Percentiles rank a stretch among this genome's conserved stretches.
Evolutionary conservation across 345 rosid species (phyloP).

Genomic region (Camelina neglecta): DNA sequence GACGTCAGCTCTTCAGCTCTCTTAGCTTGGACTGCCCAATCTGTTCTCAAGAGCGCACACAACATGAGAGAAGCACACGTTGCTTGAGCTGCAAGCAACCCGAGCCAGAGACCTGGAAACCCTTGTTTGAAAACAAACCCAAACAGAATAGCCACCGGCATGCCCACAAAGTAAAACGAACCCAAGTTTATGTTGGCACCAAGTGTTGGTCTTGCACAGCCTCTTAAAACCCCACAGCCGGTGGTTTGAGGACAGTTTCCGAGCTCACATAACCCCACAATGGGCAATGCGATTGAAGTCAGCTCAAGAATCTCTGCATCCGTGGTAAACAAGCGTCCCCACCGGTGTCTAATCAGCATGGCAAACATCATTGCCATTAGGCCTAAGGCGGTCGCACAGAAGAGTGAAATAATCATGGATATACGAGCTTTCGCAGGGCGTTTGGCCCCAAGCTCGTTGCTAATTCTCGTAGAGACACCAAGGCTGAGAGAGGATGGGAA

Average conservation of each 20-base stretch:
- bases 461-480: constrained; percentile 89
- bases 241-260: constrained; percentile 98
- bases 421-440: constrained; percentile 79
- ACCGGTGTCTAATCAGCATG: constrained; percentile 68
- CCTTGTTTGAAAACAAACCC: constrained; percentile 77
- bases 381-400: constrained; percentile 65
- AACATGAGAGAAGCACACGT: constrained; percentile 86
- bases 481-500: constrained; percentile 91
- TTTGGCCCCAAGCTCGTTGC: constrained; percentile 92
- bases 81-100: constrained; percentile 93
- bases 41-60: constrained; percentile 64
- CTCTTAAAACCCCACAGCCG: constrained; percentile 89
- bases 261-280: constrained; percentile 88
- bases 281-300: constrained; percentile 82
- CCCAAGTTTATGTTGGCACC: constrained; percentile 97
- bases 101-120: constrained; percentile 86
- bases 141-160: constrained; percentile 78
- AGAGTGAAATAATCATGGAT: constrained; percentile 73
- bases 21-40: constrained; percentile 71
- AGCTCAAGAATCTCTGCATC: constrained; percentile 76
- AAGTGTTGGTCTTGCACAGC: constrained; percentile 81
- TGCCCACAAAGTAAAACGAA: constrained; percentile 87
- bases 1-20: constrained; percentile 80
- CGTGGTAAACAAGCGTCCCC: constrained; percentile 82
- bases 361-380: constrained; percentile 75